phyloP scores from a whole-genome alignment of 805 yeast genomes.

The Teunomyces atbi region DNA sequence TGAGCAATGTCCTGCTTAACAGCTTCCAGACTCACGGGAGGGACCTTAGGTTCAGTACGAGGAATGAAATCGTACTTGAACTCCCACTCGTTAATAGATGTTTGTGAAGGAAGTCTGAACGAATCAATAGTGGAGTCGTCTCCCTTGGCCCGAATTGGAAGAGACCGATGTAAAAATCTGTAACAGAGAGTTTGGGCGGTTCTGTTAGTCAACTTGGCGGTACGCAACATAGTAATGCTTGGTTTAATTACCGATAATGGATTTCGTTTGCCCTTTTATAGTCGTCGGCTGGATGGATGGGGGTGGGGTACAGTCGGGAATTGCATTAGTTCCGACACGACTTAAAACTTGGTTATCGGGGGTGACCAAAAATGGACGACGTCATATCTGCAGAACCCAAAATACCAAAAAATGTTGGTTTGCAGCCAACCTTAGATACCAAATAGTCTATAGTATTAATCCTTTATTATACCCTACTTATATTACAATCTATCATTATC shows the following conservation, averaged over 20 bases:
- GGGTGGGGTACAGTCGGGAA: neutral
- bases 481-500: neutral
- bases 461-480: neutral
- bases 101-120: slow-evolving; percentile 48
- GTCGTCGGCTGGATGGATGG: slow-evolving; percentile 1
- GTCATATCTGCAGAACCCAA: neutral
- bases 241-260: slow-evolving; percentile 9
- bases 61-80: slow-evolving; percentile 47
- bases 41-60: slow-evolving; percentile 41
- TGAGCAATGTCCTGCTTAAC: slow-evolving; percentile 49
- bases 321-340: neutral
- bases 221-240: slow-evolving; percentile 8
- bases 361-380: neutral
- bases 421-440: no score
- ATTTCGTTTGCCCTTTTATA: slow-evolving; percentile 5
- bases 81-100: slow-evolving; percentile 50
- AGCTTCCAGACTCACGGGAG: slow-evolving; percentile 47
- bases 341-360: neutral
- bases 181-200: neutral
- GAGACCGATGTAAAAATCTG: slow-evolving; percentile 7
- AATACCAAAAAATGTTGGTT: no score
- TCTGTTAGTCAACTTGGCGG: neutral
- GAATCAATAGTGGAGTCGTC: slow-evolving; percentile 59
- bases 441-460: neutral
- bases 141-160: slow-evolving; percentile 42